Evolutionary conservation across 768 basidiomycete species (phyloP), one percentile per base, ranked within the genome.

Genomic region (Crucibulum laeve): DNA sequence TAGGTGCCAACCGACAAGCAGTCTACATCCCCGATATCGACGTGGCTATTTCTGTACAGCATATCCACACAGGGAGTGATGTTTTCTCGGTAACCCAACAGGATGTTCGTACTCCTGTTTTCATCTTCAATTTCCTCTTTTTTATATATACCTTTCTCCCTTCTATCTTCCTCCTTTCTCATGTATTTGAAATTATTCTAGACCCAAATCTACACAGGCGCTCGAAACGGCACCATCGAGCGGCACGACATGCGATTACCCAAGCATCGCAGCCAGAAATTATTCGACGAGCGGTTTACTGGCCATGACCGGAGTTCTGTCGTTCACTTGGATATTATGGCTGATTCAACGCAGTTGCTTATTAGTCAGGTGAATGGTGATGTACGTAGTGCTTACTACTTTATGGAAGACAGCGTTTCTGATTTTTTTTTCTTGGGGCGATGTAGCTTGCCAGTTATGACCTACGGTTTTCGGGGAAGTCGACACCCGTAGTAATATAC

Each of bases 401-500:
- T 43, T 32, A 36, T n/a, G n/a, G 28, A 28, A 17, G 18, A 25
- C 4, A 22, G 22, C 26, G 11, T 30, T 25, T 26, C 28, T 38
- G 32, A 35, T 37, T 43, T 25, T 26, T 32, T 28, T 36, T 8
- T 34, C 38, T 34, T 37, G n/a, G 18, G 6, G 30, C 25, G n/a
- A 25, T 23, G 28, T 42, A 85, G 86, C 63, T 87, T 14, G 71
- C 76, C 36, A 63, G 72, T 3, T 83, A 75, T 47, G 86, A 89
- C 60, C 58, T 84, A 40, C 79, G 87, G 6, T 84, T 76, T 49
- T 59, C 70, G 36, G 57, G 63, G n/a, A 49, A 50, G 25, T 50
- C 51, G 10, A 59, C 57, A 1, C 85, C 87, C 1, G 23, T 76
- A 2, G 57, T 73, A 41, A 49, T 56, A 4, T 80, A 79, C 46